These are phyloP conservation scores for Lophiostoma macrostomum DNA, from an alignment of 495 filamentous ascomycete species.

Conservation along the genomic window DNA sequence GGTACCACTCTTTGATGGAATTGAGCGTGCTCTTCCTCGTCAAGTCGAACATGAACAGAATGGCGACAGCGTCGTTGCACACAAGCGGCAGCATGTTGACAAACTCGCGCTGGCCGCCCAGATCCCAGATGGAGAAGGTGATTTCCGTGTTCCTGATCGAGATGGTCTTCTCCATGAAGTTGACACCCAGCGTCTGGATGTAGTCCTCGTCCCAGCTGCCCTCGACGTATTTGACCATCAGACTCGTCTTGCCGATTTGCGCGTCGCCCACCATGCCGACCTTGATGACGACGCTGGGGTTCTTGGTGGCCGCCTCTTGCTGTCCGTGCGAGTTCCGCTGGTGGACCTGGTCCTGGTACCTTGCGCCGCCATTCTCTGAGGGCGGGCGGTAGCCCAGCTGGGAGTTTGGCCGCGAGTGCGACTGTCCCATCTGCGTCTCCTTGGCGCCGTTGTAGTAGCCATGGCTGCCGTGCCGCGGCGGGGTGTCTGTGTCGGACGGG, in stretches of 20 bases:
- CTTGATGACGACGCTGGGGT: slow-evolving; percentile 95
- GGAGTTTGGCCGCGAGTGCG: slow-evolving; percentile 29
- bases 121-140: slow-evolving; percentile 98
- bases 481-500: slow-evolving; percentile 33
- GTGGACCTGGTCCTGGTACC: slow-evolving; percentile 38
- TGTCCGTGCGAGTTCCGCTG: slow-evolving; percentile 35
- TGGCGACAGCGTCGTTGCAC: slow-evolving; percentile 97
- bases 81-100: slow-evolving; percentile 99
- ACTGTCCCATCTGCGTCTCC: slow-evolving; percentile 25
- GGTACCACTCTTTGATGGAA: slow-evolving; percentile 99
- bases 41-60: slow-evolving; percentile 98
- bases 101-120: slow-evolving; percentile 96
- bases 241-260: slow-evolving; percentile 96
- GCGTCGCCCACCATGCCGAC: slow-evolving; percentile 99
- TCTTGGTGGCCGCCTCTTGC: slow-evolving; percentile 50
- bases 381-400: slow-evolving; percentile 6
- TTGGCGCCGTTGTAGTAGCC: slow-evolving; percentile 32
- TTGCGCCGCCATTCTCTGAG: slow-evolving; percentile 21
- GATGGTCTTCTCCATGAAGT: slow-evolving; percentile 99
- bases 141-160: slow-evolving; percentile 99
- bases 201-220: slow-evolving; percentile 99
- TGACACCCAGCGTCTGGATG: slow-evolving; percentile 96
- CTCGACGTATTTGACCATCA: slow-evolving; percentile 99
- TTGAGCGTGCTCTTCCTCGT: slow-evolving; percentile 97
- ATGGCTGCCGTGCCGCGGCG: slow-evolving; percentile 24